Evolutionary conservation across 2,329 filamentous ascomycete genomes (phyloP).

Genomic region (Talaromyces funiculosus): DNA sequence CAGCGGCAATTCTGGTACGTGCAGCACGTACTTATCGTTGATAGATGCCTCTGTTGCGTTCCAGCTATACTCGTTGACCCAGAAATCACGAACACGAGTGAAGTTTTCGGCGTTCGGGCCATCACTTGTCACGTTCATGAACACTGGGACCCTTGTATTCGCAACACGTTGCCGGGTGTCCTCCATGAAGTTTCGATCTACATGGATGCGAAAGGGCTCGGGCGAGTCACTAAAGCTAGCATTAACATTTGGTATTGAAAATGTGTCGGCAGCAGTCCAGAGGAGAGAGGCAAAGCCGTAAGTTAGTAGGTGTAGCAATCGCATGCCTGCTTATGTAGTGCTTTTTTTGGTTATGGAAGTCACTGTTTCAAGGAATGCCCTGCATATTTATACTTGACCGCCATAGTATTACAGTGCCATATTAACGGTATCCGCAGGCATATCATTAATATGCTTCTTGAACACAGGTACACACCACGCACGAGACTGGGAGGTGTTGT

Average conservation of each 20-base stretch:
- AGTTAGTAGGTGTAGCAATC: neutral
- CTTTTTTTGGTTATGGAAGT: too few relatives aligned
- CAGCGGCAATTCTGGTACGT: neutral
- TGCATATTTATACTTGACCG: neutral
- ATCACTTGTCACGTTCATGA: neutral
- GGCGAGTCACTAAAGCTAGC: neutral
- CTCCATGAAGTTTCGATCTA: neutral
- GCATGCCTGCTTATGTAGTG: neutral
- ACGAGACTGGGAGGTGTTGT: too few relatives aligned
- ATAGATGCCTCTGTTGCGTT: neutral
- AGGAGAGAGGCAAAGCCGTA: neutral
- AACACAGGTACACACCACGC: neutral
- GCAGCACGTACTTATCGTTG: neutral
- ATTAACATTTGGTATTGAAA: neutral
- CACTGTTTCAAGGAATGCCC: neutral
- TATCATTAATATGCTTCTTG: neutral
- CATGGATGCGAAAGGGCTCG: neutral
- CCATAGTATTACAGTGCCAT: neutral
- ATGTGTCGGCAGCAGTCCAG: neutral
- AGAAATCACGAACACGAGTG: constrained; percentile 4
- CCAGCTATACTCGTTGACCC: constrained; percentile 3
- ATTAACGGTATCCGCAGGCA: neutral
- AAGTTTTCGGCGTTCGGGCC: constrained; percentile 5
- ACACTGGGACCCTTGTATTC: neutral
- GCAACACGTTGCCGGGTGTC: neutral